Evolutionary conservation across 495 filamentous ascomycete genomes (phyloP).

Genomic region (Penicillium steckii): DNA sequence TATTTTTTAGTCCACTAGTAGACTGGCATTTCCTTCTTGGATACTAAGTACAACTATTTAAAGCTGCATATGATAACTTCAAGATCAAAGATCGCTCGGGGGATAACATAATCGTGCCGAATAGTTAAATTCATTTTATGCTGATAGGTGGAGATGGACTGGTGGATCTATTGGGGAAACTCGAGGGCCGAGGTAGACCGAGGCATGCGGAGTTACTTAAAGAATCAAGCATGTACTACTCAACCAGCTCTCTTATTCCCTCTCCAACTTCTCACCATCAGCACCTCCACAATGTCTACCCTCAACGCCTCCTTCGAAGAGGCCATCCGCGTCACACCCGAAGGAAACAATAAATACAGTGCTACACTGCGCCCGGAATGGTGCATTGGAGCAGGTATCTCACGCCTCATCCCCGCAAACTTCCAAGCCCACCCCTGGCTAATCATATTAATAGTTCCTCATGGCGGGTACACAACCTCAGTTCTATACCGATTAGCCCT

Average conservation of each 20-base stretch:
- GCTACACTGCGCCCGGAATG: conserved; percentile 59
- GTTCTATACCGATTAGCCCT: conserved; percentile 59
- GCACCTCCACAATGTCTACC: conserved; percentile 18
- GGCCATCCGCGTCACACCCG: conserved; percentile 53
- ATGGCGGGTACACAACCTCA: conserved; percentile 76
- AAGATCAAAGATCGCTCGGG: too few relatives aligned
- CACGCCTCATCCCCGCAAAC: neutral
- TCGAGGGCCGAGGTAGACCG: conserved; percentile 8
- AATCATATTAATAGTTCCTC: conserved; percentile 58
- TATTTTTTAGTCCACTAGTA: too few relatives aligned
- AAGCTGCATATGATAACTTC: too few relatives aligned
- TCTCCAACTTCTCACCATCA: neutral
- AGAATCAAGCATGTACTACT: neutral
- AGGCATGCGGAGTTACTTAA: neutral
- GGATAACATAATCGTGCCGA: neutral
- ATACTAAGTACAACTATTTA: too few relatives aligned
- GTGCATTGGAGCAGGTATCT: conserved; percentile 67
- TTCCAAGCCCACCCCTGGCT: neutral
- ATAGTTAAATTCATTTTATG: neutral
- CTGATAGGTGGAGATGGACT: neutral
- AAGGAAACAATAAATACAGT: conserved; percentile 61
- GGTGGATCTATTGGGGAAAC: neutral
- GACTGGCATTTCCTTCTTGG: too few relatives aligned
- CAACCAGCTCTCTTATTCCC: neutral
- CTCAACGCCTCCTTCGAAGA: conserved; percentile 50